Evolutionary conservation across 345 rosid species (phyloP), one percentile per base, ranked within the genome.

Genomic region (Durio zibethinus): DNA sequence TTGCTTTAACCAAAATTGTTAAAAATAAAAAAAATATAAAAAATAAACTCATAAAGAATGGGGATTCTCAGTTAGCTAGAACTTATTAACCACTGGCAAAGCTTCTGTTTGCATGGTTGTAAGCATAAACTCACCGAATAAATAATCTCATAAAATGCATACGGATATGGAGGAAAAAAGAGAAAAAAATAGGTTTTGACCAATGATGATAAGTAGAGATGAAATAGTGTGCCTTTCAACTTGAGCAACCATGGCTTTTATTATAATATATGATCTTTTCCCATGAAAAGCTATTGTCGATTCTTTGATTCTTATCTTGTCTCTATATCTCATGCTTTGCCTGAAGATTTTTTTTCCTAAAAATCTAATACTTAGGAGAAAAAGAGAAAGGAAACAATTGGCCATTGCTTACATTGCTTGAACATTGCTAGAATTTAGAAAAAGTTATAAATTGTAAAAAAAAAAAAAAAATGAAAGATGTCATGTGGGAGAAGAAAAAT

Each of bases 51-150:
- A 94, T 98, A 78, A 77, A 5, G 98, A 61, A 15, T 77, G 83
- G 10, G 62, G 75, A 70, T 89, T 93, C 81, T 90, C 87, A 36
- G 78, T 78, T 47, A 95, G 91, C 65, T 84, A 74, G 79, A 95
- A 85, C 83, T 78, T 90, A 57, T 89, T 79, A 50, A 95, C 97
- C 79, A 95, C 61, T 61, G 94, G 96, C 87, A 88, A 79, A 57
- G 98, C 99, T 84, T 95, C 99, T 65, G 92, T 83, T 80, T 89
- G 96, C 98, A 95, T 91, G 82, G 98, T 98, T 95, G 78, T 50
- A 48, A 57, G 45, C 68, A 16, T 47, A 20, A 62, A 67, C 15
- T 29, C 56, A 72, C 21, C 63, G 80, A 18, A 56, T 27, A 25
- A 45, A 72, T 12, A 8, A 10, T 59, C 67, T n/a, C 38, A 43